phyloP scores from a whole-genome alignment of 768 basidiomycete genomes.

The Kwoniella dejecticola region DNA sequence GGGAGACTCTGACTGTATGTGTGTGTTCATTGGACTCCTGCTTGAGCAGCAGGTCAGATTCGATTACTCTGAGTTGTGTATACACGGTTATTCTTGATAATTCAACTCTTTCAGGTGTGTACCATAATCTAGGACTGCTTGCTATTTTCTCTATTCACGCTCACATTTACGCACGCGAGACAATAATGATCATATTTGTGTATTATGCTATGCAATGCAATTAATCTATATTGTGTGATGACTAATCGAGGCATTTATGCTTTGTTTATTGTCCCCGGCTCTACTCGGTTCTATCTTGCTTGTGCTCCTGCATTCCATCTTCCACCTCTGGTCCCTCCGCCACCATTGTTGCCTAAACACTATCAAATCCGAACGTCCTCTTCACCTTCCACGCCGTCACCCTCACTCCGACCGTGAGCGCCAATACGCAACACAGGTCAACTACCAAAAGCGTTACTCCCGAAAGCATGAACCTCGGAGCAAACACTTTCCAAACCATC shows the following conservation, averaged over 20 bases:
- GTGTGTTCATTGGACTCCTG: neutral
- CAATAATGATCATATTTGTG: neutral
- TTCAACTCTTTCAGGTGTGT: no score
- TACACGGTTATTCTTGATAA: no score
- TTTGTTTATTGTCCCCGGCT: no score
- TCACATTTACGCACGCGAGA: no score
- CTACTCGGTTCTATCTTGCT: no score
- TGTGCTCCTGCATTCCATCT: no score
- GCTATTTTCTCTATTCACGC: no score
- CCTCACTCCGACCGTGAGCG: conserved; percentile 62
- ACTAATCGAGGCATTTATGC: neutral
- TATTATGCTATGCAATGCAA: conserved; percentile 14
- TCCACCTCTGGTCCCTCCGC: no score
- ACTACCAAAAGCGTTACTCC: conserved; percentile 68
- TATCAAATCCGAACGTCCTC: conserved; percentile 52
- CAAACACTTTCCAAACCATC: conserved; percentile 99
- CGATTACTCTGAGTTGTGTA: no score
- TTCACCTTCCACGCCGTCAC: conserved; percentile 51
- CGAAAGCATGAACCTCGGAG: conserved; percentile 86
- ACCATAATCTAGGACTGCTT: no score
- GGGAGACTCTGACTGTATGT: neutral
- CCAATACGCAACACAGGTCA: conserved; percentile 70
- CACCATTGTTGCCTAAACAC: conserved; percentile 27
- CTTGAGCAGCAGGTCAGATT: no score
- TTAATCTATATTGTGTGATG: conserved; percentile 1